phyloP scores from a whole-genome alignment of 202 grass and related monocot species.

The Panicum hallii region DNA sequence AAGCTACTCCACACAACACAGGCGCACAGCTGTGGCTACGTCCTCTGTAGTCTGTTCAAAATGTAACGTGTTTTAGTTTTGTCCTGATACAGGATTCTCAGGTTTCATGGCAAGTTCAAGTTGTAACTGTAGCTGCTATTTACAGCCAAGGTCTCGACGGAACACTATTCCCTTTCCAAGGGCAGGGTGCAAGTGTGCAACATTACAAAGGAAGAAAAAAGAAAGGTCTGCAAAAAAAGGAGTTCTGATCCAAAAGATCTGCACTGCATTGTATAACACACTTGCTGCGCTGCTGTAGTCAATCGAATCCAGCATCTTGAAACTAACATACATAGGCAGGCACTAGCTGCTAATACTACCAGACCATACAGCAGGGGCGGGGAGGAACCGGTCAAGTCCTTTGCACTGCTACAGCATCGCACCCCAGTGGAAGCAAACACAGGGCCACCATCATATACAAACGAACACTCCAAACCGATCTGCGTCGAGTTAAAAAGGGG shows the following conservation, averaged over 20 bases:
- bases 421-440: constrained; percentile 21
- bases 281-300: constrained; percentile 26
- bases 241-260: not conserved
- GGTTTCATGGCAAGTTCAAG: not conserved
- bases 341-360: not conserved
- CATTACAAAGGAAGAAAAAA: not conserved
- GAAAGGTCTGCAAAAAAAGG: not conserved
- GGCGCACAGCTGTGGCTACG: too few species aligned
- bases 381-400: constrained; percentile 22
- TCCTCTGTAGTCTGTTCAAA: too few species aligned
- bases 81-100: not conserved
- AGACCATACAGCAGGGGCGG: not conserved
- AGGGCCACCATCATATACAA: constrained; percentile 48
- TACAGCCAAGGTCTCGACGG: not conserved
- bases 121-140: not conserved
- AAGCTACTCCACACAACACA: too few species aligned
- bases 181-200: not conserved
- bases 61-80: too few species aligned
- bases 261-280: constrained; percentile 1
- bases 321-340: constrained; percentile 17
- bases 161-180: not conserved
- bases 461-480: constrained; percentile 2
- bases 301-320: constrained; percentile 30
- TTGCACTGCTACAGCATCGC: constrained; percentile 17
- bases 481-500: constrained; percentile 5